A percentile compares a stretch with the other conserved stretches of the same genome.
Conservation (phyloP, 2,329 filamentous ascomycete species). For the Aspergillus sp. region DNA sequence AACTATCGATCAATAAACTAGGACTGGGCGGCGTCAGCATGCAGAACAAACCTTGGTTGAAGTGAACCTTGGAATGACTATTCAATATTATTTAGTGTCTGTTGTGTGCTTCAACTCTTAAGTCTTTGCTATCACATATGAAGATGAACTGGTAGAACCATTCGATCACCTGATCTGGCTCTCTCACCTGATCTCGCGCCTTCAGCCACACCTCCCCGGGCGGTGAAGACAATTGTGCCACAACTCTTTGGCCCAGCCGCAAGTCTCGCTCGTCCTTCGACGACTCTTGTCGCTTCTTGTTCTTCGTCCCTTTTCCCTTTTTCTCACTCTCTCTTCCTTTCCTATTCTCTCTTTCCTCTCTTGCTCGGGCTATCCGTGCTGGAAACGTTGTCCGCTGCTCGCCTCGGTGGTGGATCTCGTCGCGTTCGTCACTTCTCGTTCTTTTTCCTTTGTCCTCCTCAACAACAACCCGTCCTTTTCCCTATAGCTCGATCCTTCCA, state of each 20-base stretch:
- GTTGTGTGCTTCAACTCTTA: too few relatives aligned
- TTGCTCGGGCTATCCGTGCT: background rate
- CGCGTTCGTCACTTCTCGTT: background rate
- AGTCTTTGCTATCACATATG: too few relatives aligned
- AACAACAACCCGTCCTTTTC: background rate
- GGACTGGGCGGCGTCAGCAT: too few relatives aligned
- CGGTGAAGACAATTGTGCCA: background rate
- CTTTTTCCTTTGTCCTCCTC: background rate
- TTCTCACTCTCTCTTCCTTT: conserved; percentile 1
- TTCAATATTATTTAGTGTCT: too few relatives aligned
- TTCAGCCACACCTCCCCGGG: background rate
- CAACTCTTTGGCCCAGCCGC: background rate
- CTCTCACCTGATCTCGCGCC: too few relatives aligned
- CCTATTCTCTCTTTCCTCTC: background rate
- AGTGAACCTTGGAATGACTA: too few relatives aligned
- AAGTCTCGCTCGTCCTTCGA: background rate
- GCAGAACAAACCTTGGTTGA: too few relatives aligned
- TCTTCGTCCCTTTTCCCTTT: background rate
- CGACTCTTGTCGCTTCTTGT: background rate
- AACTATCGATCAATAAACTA: too few relatives aligned
- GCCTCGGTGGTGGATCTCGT: background rate
- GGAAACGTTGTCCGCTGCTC: background rate
- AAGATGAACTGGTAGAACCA: too few relatives aligned
- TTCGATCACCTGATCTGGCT: too few relatives aligned
- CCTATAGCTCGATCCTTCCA: conserved; percentile 1